Percentiles rank a stretch among this genome's conserved stretches.
Evolutionary conservation across 306 rosid genomes (phyloP).

Genomic region (Cucumis cinereus): DNA sequence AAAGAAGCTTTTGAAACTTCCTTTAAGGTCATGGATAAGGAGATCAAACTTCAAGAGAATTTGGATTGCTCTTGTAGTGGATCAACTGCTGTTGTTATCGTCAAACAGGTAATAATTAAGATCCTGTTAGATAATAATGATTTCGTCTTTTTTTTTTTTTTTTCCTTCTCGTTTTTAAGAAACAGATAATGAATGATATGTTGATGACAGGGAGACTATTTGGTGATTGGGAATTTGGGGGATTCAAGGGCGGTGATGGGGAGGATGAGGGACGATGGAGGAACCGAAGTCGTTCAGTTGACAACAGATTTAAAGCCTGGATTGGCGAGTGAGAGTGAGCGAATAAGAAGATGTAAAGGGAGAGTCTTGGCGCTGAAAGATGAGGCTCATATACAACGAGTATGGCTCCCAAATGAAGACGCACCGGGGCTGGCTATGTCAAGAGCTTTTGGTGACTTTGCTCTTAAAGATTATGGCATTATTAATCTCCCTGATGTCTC

Average conservation of each 20-base stretch:
- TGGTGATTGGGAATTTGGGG: conserved; percentile 62
- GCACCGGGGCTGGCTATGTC: conserved; percentile 78
- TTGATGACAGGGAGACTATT: conserved; percentile 38
- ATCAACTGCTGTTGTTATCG: conserved; percentile 49
- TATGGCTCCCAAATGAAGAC: conserved; percentile 45
- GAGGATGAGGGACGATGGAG: conserved; percentile 29
- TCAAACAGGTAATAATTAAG: conserved; percentile 34
- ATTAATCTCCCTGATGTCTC: conserved; percentile 49
- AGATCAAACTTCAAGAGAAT: conserved; percentile 42
- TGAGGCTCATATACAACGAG: conserved; percentile 51
- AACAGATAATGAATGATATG: too few species aligned
- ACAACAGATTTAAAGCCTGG: conserved; percentile 70
- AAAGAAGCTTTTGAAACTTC: conserved; percentile 33
- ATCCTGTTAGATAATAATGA: too few species aligned
- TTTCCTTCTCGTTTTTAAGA: too few species aligned
- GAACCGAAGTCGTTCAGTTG: conserved; percentile 39
- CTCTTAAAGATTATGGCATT: conserved; percentile 61
- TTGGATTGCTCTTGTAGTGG: conserved; percentile 54
- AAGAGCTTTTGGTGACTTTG: conserved; percentile 62
- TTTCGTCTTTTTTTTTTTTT: too few species aligned
- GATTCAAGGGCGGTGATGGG: conserved; percentile 83
- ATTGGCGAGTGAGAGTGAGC: conserved; percentile 53
- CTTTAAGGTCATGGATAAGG: conserved; percentile 61
- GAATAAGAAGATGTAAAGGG: conserved; percentile 50
- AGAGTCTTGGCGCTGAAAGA: conserved; percentile 40